phyloP scores from a whole-genome alignment of 2,329 filamentous ascomycete genomes.

The Chaetomium sp. region DNA sequence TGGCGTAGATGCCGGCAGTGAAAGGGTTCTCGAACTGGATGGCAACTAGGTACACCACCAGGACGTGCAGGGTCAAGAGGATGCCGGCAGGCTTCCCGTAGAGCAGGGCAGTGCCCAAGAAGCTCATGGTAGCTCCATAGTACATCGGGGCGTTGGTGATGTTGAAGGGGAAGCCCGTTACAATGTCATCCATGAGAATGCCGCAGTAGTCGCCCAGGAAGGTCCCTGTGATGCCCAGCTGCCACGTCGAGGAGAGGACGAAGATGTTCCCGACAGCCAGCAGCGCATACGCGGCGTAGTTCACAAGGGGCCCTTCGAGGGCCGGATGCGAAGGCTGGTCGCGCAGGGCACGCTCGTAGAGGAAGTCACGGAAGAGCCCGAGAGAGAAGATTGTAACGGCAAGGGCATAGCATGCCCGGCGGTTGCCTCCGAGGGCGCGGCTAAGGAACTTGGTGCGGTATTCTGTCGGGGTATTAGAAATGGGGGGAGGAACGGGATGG shows the following conservation, averaged over 20 bases:
- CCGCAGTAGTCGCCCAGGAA: constrained; percentile 99
- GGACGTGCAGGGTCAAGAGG: constrained; percentile 72
- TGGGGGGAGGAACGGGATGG: constrained; percentile 26
- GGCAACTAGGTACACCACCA: constrained; percentile 77
- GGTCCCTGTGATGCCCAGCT: constrained; percentile 89
- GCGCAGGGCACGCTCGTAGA: constrained; percentile 83
- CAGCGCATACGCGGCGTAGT: constrained; percentile 69
- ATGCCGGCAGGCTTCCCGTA: constrained; percentile 87
- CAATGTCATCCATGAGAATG: constrained; percentile 92
- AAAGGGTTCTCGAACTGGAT: constrained; percentile 91
- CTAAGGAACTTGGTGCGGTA: constrained; percentile 90
- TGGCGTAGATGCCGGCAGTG: constrained; percentile 88
- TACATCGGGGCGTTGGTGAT: constrained; percentile 94
- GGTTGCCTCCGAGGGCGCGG: constrained; percentile 77
- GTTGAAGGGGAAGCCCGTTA: constrained; percentile 95
- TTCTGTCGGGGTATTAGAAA: constrained; percentile 56
- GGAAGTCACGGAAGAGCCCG: constrained; percentile 82
- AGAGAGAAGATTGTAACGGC: constrained; percentile 88
- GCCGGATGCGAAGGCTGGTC: constrained; percentile 74
- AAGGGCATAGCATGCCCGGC: constrained; percentile 86
- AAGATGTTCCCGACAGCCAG: constrained; percentile 78
- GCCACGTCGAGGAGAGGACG: constrained; percentile 87
- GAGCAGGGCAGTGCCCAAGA: constrained; percentile 82
- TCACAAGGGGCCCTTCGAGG: constrained; percentile 62
- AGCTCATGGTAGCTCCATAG: constrained; percentile 88